Evolutionary conservation across 148 eudicot species (phyloP).

Genomic region (Chenopodium quinoa): DNA sequence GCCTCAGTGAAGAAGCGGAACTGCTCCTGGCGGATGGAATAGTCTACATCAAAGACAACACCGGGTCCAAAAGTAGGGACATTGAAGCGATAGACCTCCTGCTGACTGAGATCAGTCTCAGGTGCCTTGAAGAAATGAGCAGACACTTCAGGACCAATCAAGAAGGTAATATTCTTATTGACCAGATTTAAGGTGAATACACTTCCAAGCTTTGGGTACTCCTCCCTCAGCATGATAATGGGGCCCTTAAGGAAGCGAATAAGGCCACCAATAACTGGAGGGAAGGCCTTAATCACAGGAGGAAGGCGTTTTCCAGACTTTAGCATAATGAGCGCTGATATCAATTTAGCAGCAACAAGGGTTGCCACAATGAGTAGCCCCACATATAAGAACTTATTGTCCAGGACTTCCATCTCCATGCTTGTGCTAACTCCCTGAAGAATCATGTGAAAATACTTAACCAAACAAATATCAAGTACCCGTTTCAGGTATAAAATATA

Average conservation of each 20-base stretch:
- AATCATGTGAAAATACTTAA: background rate
- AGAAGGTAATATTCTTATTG: constrained; percentile 77
- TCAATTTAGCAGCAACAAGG: constrained; percentile 60
- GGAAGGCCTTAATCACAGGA: constrained; percentile 61
- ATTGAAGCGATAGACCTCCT: constrained; percentile 88
- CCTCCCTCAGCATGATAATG: constrained; percentile 67
- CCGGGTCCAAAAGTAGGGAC: constrained; percentile 98
- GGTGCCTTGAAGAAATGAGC: constrained; percentile 95
- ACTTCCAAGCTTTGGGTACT: constrained; percentile 85
- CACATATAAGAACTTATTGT: constrained; percentile 42
- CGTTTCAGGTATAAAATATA: background rate
- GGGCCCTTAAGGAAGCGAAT: constrained; percentile 77
- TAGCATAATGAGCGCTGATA: constrained; percentile 49
- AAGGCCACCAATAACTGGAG: constrained; percentile 69
- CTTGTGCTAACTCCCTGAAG: constrained; percentile 10
- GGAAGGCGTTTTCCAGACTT: constrained; percentile 76
- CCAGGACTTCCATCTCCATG: constrained; percentile 31
- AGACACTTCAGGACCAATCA: constrained; percentile 93
- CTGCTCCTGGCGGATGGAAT: constrained; percentile 83
- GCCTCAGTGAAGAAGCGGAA: constrained; percentile 96
- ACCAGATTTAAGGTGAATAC: constrained; percentile 80
- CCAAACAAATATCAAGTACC: background rate
- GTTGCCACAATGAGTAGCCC: constrained; percentile 68
- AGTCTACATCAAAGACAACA: constrained; percentile 93
- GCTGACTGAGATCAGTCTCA: constrained; percentile 93